A percentile compares a stretch with the other conserved stretches of the same genome.
Evolutionary conservation across 2,329 filamentous ascomycete genomes (phyloP).

Genomic region (Aspergillus bombycis): DNA sequence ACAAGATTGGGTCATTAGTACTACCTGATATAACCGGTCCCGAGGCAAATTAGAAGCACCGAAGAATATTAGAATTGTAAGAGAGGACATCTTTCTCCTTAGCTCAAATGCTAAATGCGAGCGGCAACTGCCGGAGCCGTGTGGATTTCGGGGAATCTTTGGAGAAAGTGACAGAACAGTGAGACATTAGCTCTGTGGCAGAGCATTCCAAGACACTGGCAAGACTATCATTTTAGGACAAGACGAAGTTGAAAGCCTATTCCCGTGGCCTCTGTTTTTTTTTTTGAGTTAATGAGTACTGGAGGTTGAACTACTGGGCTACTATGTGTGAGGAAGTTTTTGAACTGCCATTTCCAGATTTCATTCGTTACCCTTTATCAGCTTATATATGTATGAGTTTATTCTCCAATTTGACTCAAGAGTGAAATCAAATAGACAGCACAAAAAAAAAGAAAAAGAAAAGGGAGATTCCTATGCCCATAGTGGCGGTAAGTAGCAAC

Average conservation of each 20-base stretch:
- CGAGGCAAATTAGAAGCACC: background rate
- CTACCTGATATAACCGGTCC: background rate
- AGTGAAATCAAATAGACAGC: too few species aligned
- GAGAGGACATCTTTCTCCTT: background rate
- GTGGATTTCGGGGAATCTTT: slow-evolving; percentile 3
- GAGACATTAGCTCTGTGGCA: background rate
- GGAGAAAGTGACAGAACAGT: slow-evolving; percentile 2
- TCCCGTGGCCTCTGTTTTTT: background rate
- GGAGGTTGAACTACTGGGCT: background rate
- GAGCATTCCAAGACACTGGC: background rate
- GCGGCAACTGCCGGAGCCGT: slow-evolving; percentile 1
- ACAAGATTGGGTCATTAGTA: background rate
- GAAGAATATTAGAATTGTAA: background rate
- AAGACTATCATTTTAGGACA: background rate
- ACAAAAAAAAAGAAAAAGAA: background rate
- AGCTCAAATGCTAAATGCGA: background rate
- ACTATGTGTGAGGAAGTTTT: background rate
- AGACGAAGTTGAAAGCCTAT: background rate
- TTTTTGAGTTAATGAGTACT: background rate
- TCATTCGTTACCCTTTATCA: background rate
- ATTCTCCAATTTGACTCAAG: too few species aligned
- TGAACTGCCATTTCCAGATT: background rate
- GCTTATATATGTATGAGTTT: background rate
- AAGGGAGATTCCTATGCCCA: background rate
- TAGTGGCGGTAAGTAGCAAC: slow-evolving; percentile 1